Evolutionary conservation across 305 asterid genomes (phyloP), one percentile per base, ranked within the genome.

Genomic region (Andrographis paniculata): DNA sequence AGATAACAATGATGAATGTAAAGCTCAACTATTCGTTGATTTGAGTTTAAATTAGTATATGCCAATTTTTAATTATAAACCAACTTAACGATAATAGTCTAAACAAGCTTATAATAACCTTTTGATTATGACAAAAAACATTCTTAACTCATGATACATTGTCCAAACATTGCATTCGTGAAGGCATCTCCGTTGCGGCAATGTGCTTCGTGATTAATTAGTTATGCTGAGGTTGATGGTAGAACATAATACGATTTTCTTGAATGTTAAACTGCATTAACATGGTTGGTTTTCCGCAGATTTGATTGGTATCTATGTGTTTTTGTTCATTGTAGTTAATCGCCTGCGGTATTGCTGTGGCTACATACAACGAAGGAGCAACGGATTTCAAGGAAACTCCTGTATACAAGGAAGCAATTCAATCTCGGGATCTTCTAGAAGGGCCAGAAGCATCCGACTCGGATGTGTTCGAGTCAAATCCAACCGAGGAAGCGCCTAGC

Each of bases 381-480:
- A 71, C 94, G 17, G 98, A 89, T 65, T 85, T 85, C 77, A 89
- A 82, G 70, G 80, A 83, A 11, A 82, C 95, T 42, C 88, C 88
- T 4, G 88, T 44, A 1, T 89, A 82, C 75, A 78, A 89, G 74
- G 98, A 89, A 67, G 75, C 98, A 1, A 65, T 85, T 36, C 79
- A 85, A 65, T 77, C 98, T 10, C 66, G 57, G 36, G 86, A 89
- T 30, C 81, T 89, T 64, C 77, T 79, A 22, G 95, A 85, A 49
- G 91, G 64, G 63, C 94, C 92, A 17, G 95, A 84, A 28, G 74
- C 82, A 22, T 73, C 95, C 13, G 68, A 45, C 59, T 63, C 91
- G 1, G 88, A 89, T 48, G 88, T 85, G 50, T 89, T 85, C 18
- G 95, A 86, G 69, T 73, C 92, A 9, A 85, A 89, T 70, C 98